Base-by-base conservation (phyloP, 495 filamentous ascomycete species). In the Hypoxylon rickii region DNA sequence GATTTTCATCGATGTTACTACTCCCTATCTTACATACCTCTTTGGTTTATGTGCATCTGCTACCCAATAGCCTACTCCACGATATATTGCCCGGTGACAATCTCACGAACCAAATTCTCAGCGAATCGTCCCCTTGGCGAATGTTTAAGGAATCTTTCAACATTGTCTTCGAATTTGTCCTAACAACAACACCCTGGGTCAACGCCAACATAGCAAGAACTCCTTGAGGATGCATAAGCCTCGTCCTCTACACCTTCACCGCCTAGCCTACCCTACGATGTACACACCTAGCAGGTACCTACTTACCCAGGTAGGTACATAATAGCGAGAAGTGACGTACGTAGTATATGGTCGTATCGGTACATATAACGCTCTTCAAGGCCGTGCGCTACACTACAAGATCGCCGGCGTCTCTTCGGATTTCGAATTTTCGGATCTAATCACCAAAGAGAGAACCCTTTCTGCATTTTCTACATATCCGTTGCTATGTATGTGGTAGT, bases 321-420 rank as follows among this genome's bases (percentile, higher is more conserved):
- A n/a, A n/a, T 38, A 39, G 46, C 31, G 15, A 48, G 40, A 48
- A 48, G 41, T 61, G 51, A 61, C 58, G 58, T 61, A 46, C n/a
- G n/a, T 53, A 53, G 45, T 4, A 46, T 20, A 8, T 26, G 11
- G 37, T 33, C 0, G 17, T 36, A 34, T 51, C 11, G 33, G 8
- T 36, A 33, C 40, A 6, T 16, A n/a, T n/a, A n/a, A n/a, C n/a
- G n/a, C n/a, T n/a, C n/a, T n/a, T n/a, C n/a, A n/a, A n/a, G n/a
- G n/a, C n/a, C n/a, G n/a, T n/a, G n/a, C n/a, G n/a, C n/a, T n/a
- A n/a, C 20, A 50, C 46, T 34, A 42, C n/a, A 43, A 19, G 44
- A 62, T 53, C 42, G 37, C 37, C 58, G 51, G 58, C 47, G 42
- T 8, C 58, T 56, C 34, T 15, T 61, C 51, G 51, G 42, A 52